phyloP scores from a whole-genome alignment of 1,284 basidiomycete genomes.

The Meira miltonrushii region DNA sequence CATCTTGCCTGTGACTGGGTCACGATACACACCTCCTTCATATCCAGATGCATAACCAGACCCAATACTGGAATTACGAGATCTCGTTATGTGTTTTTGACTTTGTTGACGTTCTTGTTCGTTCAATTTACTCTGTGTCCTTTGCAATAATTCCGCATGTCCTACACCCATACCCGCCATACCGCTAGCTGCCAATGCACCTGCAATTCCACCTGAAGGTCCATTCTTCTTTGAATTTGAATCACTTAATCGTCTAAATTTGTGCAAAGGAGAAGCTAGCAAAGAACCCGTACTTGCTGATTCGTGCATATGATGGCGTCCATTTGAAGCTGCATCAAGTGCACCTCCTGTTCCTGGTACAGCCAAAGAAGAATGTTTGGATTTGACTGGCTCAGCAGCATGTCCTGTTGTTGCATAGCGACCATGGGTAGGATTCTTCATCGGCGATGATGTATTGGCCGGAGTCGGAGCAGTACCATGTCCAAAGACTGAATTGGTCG shows the following conservation, averaged over 20 bases:
- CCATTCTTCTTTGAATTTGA: conserved; percentile 18
- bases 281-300: conserved; percentile 6
- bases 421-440: conserved; percentile 1
- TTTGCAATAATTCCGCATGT: conserved; percentile 19
- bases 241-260: conserved; percentile 33
- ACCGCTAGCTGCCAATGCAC: conserved; percentile 40
- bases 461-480: neutral
- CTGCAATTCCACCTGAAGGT: conserved; percentile 31
- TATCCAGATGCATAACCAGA: conserved; percentile 15
- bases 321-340: neutral
- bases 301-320: conserved; percentile 3
- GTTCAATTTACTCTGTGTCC: conserved; percentile 16
- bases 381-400: neutral
- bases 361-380: conserved; percentile 1
- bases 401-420: conserved; percentile 11
- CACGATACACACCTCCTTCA: conserved; percentile 34
- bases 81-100: neutral
- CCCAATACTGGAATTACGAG: conserved; percentile 5
- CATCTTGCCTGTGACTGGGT: conserved; percentile 30
- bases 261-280: conserved; percentile 17
- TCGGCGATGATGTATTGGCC: neutral
- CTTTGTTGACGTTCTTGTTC: conserved; percentile 8
- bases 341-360: conserved; percentile 3
- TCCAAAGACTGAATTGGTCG: neutral
- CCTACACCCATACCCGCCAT: conserved; percentile 39